A percentile compares a stretch with the other conserved stretches of the same genome.
Evolutionary conservation across 179 eudicot genomes (phyloP).

Genomic region (Actinidia polygama): DNA sequence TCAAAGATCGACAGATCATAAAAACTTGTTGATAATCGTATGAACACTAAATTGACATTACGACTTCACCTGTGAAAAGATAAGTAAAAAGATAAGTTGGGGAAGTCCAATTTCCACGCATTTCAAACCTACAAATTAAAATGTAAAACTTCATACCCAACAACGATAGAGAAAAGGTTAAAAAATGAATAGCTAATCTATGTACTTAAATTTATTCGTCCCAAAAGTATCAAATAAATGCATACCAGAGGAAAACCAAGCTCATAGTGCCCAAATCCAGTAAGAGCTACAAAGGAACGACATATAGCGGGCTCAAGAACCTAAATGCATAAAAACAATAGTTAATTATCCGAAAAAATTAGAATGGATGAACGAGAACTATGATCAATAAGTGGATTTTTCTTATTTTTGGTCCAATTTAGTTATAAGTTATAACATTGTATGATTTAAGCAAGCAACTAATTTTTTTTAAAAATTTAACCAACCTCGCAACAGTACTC

Average conservation of each 20-base stretch:
- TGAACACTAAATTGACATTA: conserved; percentile 24
- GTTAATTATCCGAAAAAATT: neutral
- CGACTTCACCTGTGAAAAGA: conserved; percentile 77
- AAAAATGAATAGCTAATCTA: neutral
- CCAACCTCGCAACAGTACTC: conserved; percentile 81
- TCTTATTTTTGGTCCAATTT: neutral
- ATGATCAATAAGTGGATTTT: neutral
- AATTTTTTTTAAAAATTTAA: neutral
- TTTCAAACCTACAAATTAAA: conserved; percentile 53
- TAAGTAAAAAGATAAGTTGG: conserved; percentile 64
- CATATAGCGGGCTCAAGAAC: conserved; percentile 85
- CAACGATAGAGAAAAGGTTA: neutral
- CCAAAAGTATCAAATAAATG: conserved; percentile 1
- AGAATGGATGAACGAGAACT: neutral
- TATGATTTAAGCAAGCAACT: neutral
- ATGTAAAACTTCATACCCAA: conserved; percentile 1
- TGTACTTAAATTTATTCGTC: neutral
- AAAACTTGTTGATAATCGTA: neutral
- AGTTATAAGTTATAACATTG: neutral
- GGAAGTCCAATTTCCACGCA: conserved; percentile 93
- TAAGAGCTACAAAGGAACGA: conserved; percentile 76
- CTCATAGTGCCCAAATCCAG: conserved; percentile 88
- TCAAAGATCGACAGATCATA: neutral
- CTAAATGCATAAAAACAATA: conserved; percentile 32
- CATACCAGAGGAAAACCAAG: conserved; percentile 81